Percentiles rank a stretch among this genome's conserved stretches.
Conservation (phyloP, 176 grass and related monocot genomes). For the Musa itinerans region DNA sequence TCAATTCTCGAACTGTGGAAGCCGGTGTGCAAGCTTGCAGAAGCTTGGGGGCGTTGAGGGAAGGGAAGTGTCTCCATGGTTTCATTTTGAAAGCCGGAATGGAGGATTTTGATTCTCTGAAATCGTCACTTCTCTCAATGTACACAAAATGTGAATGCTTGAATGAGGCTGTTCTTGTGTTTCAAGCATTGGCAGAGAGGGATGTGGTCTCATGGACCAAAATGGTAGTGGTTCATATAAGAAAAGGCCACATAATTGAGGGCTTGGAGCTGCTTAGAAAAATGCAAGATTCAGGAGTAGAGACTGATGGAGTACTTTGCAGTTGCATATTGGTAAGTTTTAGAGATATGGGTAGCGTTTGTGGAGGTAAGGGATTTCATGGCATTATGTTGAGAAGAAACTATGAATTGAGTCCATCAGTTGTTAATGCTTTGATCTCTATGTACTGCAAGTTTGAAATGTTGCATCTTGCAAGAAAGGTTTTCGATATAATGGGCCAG, state of each 20-base stretch:
- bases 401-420: conserved; percentile 26
- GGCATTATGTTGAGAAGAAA: conserved; percentile 42
- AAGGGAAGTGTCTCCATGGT: conserved; percentile 49
- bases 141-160: conserved; percentile 53
- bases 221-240: conserved; percentile 45
- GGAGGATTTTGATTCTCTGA: conserved; percentile 17
- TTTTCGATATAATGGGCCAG: conserved; percentile 34
- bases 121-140: conserved; percentile 51
- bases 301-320: conserved; percentile 54
- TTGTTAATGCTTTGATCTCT: conserved; percentile 51
- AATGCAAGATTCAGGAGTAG: conserved; percentile 36
- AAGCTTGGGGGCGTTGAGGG: conserved; percentile 28
- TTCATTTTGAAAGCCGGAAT: conserved; percentile 32
- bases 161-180: conserved; percentile 32
- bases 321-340: conserved; percentile 48
- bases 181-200: conserved; percentile 46
- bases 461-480: conserved; percentile 27
- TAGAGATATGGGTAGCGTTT: conserved; percentile 22
- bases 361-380: conserved; percentile 47
- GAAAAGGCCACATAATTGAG: conserved; percentile 30
- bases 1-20: conserved; percentile 55
- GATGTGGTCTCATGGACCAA: conserved; percentile 69
- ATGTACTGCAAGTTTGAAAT: conserved; percentile 57
- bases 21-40: conserved; percentile 46
- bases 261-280: conserved; percentile 29